Percentiles rank a stretch among this genome's conserved stretches.
Evolutionary conservation across 2,329 filamentous ascomycete genomes (phyloP).

Genomic region (Cyphellophora attinorum): DNA sequence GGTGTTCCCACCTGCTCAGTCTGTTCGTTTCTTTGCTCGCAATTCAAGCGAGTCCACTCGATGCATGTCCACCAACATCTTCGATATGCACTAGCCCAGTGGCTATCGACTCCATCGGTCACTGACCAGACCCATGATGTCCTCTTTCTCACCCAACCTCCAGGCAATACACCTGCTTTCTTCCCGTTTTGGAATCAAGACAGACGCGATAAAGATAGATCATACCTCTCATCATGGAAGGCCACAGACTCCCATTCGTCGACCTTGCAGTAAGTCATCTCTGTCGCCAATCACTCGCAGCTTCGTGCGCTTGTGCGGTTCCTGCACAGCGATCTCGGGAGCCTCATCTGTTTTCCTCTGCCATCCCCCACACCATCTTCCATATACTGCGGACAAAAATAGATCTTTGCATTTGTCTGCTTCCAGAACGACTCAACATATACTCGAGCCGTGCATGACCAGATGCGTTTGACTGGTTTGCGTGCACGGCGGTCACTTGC

Average conservation of each 20-base stretch:
- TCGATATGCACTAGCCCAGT: background rate
- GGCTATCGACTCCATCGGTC: constrained; percentile 38
- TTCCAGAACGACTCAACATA: constrained; percentile 2
- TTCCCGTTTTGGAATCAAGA: too few species aligned
- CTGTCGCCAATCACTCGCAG: constrained; percentile 9
- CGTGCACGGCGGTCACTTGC: constrained; percentile 1
- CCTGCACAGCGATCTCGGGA: constrained; percentile 4
- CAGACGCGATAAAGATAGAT: constrained; percentile 20
- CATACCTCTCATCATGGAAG: constrained; percentile 10
- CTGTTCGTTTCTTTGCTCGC: constrained; percentile 44
- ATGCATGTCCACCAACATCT: background rate
- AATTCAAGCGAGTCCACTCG: background rate
- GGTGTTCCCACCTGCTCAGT: constrained; percentile 12
- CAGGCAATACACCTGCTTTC: background rate
- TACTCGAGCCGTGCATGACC: constrained; percentile 1
- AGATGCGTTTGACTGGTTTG: background rate
- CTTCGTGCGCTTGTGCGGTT: constrained; percentile 5
- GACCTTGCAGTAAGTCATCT: constrained; percentile 10
- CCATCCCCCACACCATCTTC: constrained; percentile 5
- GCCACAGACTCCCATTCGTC: constrained; percentile 17
- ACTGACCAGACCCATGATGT: background rate
- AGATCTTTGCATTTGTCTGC: constrained; percentile 6
- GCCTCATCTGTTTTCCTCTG: constrained; percentile 11
- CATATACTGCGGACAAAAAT: constrained; percentile 6
- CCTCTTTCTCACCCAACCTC: constrained; percentile 10